phyloP scores from a whole-genome alignment of 225 moss, liverwort and hornwort genomes.

The Pseudoscleropodium purum region DNA sequence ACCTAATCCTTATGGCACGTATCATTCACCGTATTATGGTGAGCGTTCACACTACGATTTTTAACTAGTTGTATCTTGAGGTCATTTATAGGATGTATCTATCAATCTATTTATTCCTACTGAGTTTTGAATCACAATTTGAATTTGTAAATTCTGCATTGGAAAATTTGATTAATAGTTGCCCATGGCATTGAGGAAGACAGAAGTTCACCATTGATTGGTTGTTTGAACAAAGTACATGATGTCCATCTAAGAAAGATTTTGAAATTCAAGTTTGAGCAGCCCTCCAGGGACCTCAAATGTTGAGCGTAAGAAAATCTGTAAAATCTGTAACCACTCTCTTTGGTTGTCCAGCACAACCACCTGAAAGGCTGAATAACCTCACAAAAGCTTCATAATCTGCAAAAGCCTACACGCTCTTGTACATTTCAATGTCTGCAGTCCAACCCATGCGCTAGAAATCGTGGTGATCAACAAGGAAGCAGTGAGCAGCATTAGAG shows the following conservation, averaged over 20 bases:
- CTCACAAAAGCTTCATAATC: not conserved
- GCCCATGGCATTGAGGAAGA: fast-evolving
- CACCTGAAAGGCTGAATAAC: not conserved
- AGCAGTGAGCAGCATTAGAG: not conserved
- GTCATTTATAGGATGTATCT: not conserved
- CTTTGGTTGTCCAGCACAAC: not conserved
- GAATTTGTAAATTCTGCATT: not conserved
- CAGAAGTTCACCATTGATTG: not conserved
- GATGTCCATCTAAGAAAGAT: not conserved
- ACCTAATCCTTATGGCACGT: too few relatives aligned
- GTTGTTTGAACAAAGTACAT: not conserved
- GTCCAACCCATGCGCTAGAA: not conserved
- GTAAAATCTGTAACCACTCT: not conserved
- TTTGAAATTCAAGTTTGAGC: not conserved
- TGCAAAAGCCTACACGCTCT: not conserved
- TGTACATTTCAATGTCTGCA: too few relatives aligned
- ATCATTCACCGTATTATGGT: too few relatives aligned
- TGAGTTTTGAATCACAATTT: not conserved
- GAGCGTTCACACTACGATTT: too few relatives aligned
- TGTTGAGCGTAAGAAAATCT: not conserved
- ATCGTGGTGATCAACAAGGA: not conserved
- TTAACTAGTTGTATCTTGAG: too few relatives aligned
- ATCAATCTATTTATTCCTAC: not conserved
- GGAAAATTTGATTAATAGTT: not conserved
- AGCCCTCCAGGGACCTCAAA: not conserved